Conservation (phyloP, 208 protist genomes). For the Leishmania major region DNA sequence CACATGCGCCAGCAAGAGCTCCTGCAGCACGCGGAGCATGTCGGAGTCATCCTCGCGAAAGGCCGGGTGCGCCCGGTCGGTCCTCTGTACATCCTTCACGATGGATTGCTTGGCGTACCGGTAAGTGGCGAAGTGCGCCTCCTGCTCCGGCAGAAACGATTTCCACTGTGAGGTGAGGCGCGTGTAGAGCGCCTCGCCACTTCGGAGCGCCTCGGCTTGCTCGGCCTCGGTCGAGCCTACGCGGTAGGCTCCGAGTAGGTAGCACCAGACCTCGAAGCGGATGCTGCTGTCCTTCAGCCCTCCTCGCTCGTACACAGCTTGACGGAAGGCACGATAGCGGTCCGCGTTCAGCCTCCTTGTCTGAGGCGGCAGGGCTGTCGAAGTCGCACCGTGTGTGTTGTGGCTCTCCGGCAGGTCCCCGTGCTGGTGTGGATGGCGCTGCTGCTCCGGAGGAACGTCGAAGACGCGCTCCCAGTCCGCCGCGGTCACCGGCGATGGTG, state of each 20-base stretch:
- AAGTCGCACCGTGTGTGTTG: neutral
- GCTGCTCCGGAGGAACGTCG: neutral
- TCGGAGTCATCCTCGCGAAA: constrained; percentile 51
- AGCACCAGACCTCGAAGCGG: constrained; percentile 80
- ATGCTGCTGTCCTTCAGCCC: constrained; percentile 29
- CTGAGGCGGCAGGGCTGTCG: too few relatives aligned
- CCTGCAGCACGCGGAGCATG: constrained; percentile 56
- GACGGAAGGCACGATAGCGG: constrained; percentile 27
- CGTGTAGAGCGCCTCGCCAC: constrained; percentile 57
- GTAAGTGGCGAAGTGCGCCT: constrained; percentile 62
- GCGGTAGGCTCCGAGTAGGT: constrained; percentile 66
- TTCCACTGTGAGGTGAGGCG: constrained; percentile 75
- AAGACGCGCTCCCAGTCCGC: constrained; percentile 4
- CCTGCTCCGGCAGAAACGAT: constrained; percentile 72
- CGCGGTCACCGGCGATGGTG: neutral
- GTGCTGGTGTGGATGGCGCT: neutral
- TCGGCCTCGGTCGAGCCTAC: constrained; percentile 37
- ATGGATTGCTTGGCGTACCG: constrained; percentile 58
- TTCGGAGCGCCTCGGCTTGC: constrained; percentile 22
- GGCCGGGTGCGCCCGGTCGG: constrained; percentile 60
- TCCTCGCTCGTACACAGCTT: constrained; percentile 32
- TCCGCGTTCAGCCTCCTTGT: constrained; percentile 10
- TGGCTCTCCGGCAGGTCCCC: neutral
- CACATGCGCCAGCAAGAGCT: constrained; percentile 82
- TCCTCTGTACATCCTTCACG: constrained; percentile 89